Base-by-base conservation (phyloP, 192 early-diverging fungal genomes). In the Geosiphon pyriformis region DNA sequence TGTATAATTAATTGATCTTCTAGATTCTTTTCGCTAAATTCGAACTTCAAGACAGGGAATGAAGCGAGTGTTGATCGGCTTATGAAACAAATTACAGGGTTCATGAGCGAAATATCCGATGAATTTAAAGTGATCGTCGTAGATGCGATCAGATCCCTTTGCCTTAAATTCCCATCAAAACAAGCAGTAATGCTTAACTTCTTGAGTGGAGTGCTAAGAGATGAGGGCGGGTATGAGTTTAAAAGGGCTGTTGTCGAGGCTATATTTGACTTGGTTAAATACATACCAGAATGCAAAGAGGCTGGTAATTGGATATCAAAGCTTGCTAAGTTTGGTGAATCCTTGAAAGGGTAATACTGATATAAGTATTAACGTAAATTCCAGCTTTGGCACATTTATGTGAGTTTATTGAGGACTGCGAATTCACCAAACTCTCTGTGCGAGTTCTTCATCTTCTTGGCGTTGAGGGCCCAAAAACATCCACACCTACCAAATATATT, bases 81-180 rank as follows among this genome's bases (percentile, higher is more conserved):
- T 71, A 96, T 99, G 94, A 98, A 99, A 80, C 97, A 99, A 75
- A 98, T 99, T 70, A 87, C 89, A 64, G 92, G 92, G 20, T 98
- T 99, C 70, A 98, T 99, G 94, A 81, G 85, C 15, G 97, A 99
- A 75, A 99, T 99, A 49, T 91, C 93, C 31, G 95, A 97, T 76
- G 97, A 99, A 73, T 99, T 98, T 83, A 99, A 99, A 82, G 88
- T 98, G 26, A 94, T 98, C 65, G 93, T 99, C n/a, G 92, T 98
- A 42, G 95, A 99, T 62, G 97, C 97, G 31, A 92, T 98, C 59
- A 89, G 95, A 55, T 90, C 93, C n/a, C 76, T 99, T 22, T 94
- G 93, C 70, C 82, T 95, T 71, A 96, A 98, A 76, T 99, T 98
- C 82, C 97, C 97, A 17, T 72, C 85, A 30, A 99, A 99, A 79